phyloP scores from a whole-genome alignment of 2,329 filamentous ascomycete genomes.

The Aspergillus transmontanensis region DNA sequence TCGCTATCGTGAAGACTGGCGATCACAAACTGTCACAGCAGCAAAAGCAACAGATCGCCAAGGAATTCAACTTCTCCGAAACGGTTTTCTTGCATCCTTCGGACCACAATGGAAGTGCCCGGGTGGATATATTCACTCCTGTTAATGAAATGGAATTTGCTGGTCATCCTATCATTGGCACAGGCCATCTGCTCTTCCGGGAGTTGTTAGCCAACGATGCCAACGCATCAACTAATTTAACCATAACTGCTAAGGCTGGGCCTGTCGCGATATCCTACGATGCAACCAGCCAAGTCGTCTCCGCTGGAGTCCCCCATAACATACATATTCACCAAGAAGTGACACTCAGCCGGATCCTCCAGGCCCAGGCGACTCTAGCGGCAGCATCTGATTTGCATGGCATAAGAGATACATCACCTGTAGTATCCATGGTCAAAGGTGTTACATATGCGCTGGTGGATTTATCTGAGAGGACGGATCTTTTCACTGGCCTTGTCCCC shows the following conservation, averaged over 20 bases:
- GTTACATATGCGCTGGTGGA: constrained; percentile 1
- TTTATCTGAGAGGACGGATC: background rate
- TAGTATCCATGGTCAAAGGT: constrained; percentile 1
- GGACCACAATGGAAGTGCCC: constrained; percentile 39
- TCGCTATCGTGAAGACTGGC: constrained; percentile 5
- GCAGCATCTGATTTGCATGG: background rate
- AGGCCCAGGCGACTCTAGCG: background rate
- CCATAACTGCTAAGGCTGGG: background rate
- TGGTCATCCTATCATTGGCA: constrained; percentile 61
- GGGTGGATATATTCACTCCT: constrained; percentile 63
- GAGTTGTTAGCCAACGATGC: background rate
- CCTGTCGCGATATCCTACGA: background rate
- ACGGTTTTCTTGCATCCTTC: constrained; percentile 62
- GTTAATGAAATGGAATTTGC: constrained; percentile 62
- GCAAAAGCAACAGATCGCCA: constrained; percentile 61
- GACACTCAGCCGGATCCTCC: background rate
- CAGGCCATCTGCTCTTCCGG: constrained; percentile 43
- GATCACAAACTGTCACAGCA: constrained; percentile 47
- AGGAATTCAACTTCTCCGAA: constrained; percentile 67
- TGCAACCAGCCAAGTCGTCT: background rate
- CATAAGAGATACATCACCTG: background rate
- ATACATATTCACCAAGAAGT: background rate
- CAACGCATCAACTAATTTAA: background rate
- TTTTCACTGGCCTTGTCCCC: constrained; percentile 19
- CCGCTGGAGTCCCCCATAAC: constrained; percentile 1